Base-by-base conservation (phyloP, 768 basidiomycete genomes). In the Collybiopsis confluens region DNA sequence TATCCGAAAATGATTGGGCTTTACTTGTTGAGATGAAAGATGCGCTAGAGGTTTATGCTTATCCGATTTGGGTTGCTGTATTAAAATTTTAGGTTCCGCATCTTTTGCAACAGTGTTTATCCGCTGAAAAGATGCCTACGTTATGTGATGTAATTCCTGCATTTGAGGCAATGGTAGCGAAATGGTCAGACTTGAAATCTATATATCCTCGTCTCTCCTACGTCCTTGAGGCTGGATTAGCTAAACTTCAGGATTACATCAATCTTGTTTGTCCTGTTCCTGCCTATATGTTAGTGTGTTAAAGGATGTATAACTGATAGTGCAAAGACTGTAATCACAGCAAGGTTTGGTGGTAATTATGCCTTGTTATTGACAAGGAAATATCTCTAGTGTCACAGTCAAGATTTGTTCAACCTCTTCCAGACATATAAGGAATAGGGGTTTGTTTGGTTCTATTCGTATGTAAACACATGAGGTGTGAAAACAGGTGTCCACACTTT, bases 101-200 rank as follows among this genome's bases (percentile, higher is more conserved):
- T 58, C 62, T 63, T 6, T 69, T 70, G 42, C 68, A 69, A 54
- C 68, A 71, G 44, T 40, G 46, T n/a, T 57, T 71, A 16, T 70
- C 64, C 8, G 52, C 56, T 20, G 64, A 70, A 33, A 63, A 65
- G 49, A 70, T 62, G 0, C 69, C 66, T 2, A 66, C 64, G 1
- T 54, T 69, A 0, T 58, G 61, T 16, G 36, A 63, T 48, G 64
- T 65, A 1, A 37, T 71, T 20, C 68, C 66, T 8, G 54, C 60
- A 11, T 71, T 68, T 49, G 48, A 64, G 3, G 54, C 58, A 9
- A 62, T 70, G 55, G 57, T 64, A 10, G 40, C 21, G 1, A 35
- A 36, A 16, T 70, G 69, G 70, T 55, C 56, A 33, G 20, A 45
- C 9, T 47, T 53, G 11, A 46, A 62, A 43, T 24, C 37, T 7